These are phyloP conservation scores for Boechera retrofracta DNA, from an alignment of 345 rosid species.

Conservation along the genomic window DNA sequence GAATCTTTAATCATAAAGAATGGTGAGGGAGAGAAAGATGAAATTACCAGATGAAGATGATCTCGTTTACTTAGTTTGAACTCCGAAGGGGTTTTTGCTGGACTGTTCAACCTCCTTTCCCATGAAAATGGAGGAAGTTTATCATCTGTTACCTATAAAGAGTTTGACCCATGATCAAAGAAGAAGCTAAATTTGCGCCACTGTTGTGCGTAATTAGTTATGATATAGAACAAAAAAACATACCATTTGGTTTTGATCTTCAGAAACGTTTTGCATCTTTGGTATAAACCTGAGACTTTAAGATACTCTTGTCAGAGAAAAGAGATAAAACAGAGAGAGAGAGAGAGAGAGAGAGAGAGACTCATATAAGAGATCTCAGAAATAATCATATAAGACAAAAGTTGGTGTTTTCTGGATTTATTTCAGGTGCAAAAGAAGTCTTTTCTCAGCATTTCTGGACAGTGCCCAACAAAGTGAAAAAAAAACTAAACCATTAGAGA, in stretches of 20 bases:
- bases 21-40: background rate
- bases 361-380: background rate
- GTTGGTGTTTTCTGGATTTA: background rate
- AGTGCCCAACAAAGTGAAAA: background rate
- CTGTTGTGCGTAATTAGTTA: background rate
- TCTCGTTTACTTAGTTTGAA: conserved; percentile 54
- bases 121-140: conserved; percentile 60
- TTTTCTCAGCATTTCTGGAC: conserved; percentile 21
- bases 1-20: background rate
- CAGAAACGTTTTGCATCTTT: conserved; percentile 43
- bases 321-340: too few species aligned
- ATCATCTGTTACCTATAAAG: conserved; percentile 50
- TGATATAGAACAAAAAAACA: conserved; percentile 3
- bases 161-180: conserved; percentile 22
- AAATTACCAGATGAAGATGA: conserved; percentile 59
- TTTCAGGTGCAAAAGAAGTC: conserved; percentile 6
- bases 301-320: background rate
- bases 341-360: background rate
- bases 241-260: conserved; percentile 43
- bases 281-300: conserved; percentile 21
- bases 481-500: background rate
- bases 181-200: conserved; percentile 3
- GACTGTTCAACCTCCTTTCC: conserved; percentile 57
- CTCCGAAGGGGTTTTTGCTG: conserved; percentile 45
- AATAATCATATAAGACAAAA: conserved; percentile 19